phyloP scores from a whole-genome alignment of 2,329 filamentous ascomycete genomes.

The Parascedosporium putredinis region DNA sequence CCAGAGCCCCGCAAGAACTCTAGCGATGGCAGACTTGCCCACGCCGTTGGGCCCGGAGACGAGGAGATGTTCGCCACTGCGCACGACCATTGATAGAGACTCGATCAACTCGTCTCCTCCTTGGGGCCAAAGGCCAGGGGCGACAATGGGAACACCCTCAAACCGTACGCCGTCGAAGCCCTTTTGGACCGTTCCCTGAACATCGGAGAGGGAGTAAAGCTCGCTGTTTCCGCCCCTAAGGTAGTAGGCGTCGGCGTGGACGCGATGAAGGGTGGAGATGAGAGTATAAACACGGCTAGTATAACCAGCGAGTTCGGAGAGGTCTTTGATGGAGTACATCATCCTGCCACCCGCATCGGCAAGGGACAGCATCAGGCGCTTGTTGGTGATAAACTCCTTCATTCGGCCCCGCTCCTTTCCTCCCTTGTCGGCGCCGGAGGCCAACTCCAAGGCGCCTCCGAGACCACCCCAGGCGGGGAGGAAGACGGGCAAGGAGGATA shows the following conservation, averaged over 20 bases:
- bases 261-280: slow-evolving; percentile 86
- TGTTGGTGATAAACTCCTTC: slow-evolving; percentile 99
- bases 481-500: slow-evolving; percentile 89
- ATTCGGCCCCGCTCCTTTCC: slow-evolving; percentile 74
- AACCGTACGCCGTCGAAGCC: slow-evolving; percentile 91
- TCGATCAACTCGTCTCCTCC: slow-evolving; percentile 89
- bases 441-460: slow-evolving; percentile 60
- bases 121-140: slow-evolving; percentile 76
- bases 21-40: slow-evolving; percentile 80
- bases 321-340: slow-evolving; percentile 99
- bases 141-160: slow-evolving; percentile 87
- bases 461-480: slow-evolving; percentile 87
- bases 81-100: slow-evolving; percentile 78
- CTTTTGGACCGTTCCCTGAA: slow-evolving; percentile 86
- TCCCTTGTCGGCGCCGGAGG: slow-evolving; percentile 36
- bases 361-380: slow-evolving; percentile 92
- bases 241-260: slow-evolving; percentile 83
- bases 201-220: slow-evolving; percentile 79
- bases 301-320: slow-evolving; percentile 90
- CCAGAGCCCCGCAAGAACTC: slow-evolving; percentile 87
- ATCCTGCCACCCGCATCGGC: slow-evolving; percentile 93
- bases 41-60: slow-evolving; percentile 93
- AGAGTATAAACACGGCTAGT: slow-evolving; percentile 93
- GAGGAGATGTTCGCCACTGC: slow-evolving; percentile 82
- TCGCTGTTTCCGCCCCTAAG: slow-evolving; percentile 57